Percentiles rank a stretch among this genome's conserved stretches.
These are phyloP conservation scores for Clonostachys sp. DNA, from an alignment of 2,329 filamentous ascomycete species.

Conservation along the genomic window DNA sequence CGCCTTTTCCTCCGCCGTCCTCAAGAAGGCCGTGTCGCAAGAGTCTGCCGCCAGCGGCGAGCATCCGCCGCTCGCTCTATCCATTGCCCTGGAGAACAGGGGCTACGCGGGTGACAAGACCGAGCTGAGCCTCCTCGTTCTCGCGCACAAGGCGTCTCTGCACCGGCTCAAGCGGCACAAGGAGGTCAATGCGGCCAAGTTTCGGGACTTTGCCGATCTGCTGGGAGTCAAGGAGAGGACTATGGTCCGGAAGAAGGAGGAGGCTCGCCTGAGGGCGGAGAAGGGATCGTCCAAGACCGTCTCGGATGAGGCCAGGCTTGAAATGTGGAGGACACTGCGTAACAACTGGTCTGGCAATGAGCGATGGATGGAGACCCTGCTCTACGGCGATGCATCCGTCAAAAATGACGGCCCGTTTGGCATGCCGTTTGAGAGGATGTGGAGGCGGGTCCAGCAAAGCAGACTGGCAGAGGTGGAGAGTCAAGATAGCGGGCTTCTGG, in stretches of 20 bases:
- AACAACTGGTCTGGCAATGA: slow-evolving; percentile 78
- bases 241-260: slow-evolving; percentile 49
- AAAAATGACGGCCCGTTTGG: slow-evolving; percentile 60
- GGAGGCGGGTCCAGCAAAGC: slow-evolving; percentile 60
- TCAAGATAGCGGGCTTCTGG: slow-evolving; percentile 49
- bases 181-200: slow-evolving; percentile 52
- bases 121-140: slow-evolving; percentile 59
- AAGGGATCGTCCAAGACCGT: slow-evolving; percentile 19
- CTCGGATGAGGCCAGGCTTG: slow-evolving; percentile 33
- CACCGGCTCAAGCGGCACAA: slow-evolving; percentile 54
- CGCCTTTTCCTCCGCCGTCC: slow-evolving; percentile 75
- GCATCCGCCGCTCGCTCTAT: slow-evolving; percentile 43
- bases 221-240: slow-evolving; percentile 59
- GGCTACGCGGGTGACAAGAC: slow-evolving; percentile 50
- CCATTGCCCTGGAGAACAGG: slow-evolving; percentile 53
- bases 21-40: slow-evolving; percentile 61
- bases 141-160: slow-evolving; percentile 70
- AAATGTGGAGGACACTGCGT: slow-evolving; percentile 56
- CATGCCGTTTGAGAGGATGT: slow-evolving; percentile 65
- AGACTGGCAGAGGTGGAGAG: slow-evolving; percentile 52
- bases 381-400: slow-evolving; percentile 57
- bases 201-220: slow-evolving; percentile 58
- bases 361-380: slow-evolving; percentile 66
- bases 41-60: slow-evolving; percentile 26
- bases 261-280: slow-evolving; percentile 24